Percentiles rank a stretch among this genome's conserved stretches.
Conservation (phyloP, 2,329 filamentous ascomycete genomes). For the Aureobasidium sp. region DNA sequence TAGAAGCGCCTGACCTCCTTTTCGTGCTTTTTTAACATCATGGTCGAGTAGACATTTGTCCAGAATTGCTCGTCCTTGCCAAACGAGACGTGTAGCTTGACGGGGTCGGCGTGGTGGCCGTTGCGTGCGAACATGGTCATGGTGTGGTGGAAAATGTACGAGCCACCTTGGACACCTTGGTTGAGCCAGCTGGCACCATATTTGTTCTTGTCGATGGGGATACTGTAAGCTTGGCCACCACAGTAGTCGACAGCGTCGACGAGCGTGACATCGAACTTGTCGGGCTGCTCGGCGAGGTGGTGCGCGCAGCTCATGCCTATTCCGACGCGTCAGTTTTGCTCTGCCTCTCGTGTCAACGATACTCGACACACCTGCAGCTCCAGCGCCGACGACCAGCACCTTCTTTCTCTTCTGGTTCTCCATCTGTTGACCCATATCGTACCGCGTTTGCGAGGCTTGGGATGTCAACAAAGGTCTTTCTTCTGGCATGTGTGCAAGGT, state of each 20-base stretch:
- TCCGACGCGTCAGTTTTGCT: slow-evolving; percentile 8
- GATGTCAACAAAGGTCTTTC: slow-evolving; percentile 17
- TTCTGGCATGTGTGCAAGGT: slow-evolving; percentile 12
- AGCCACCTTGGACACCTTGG: slow-evolving; percentile 58
- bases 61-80: slow-evolving; percentile 58
- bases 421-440: slow-evolving; percentile 30
- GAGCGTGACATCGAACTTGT: slow-evolving; percentile 59
- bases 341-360: slow-evolving; percentile 21
- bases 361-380: slow-evolving; percentile 52
- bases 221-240: slow-evolving; percentile 55
- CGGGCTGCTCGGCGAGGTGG: slow-evolving; percentile 58
- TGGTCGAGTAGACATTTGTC: slow-evolving; percentile 59
- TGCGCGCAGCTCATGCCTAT: slow-evolving; percentile 57
- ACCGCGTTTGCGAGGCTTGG: slow-evolving; percentile 27
- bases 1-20: slow-evolving; percentile 50
- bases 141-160: slow-evolving; percentile 61
- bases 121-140: slow-evolving; percentile 58
- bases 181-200: slow-evolving; percentile 56
- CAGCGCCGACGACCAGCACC: slow-evolving; percentile 55
- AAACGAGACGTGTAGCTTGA: slow-evolving; percentile 57
- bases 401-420: slow-evolving; percentile 38
- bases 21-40: slow-evolving; percentile 49
- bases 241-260: slow-evolving; percentile 53
- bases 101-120: slow-evolving; percentile 49
- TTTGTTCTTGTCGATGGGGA: slow-evolving; percentile 48